Percentiles rank a stretch among this genome's conserved stretches.
Evolutionary conservation across 352 stramenopile genomes (phyloP).

Genomic region (Thraustotheca clavata): DNA sequence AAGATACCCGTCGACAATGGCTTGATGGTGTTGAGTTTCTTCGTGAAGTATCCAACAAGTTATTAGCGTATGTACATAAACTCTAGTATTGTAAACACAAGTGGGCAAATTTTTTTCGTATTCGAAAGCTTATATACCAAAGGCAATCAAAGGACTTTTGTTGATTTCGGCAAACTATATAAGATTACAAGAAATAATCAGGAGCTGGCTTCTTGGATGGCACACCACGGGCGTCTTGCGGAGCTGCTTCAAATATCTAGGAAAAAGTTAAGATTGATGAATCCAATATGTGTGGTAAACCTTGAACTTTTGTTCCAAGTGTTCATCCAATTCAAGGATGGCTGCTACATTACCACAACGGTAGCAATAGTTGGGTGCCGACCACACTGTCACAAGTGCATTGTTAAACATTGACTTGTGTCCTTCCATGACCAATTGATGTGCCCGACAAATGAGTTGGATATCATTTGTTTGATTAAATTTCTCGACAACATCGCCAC

Average conservation of each 20-base stretch:
- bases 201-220: conserved; percentile 97
- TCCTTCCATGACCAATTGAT: conserved; percentile 94
- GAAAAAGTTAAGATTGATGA: background rate
- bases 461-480: conserved; percentile 99
- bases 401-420: conserved; percentile 96
- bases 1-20: background rate
- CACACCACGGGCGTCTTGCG: conserved; percentile 94
- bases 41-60: background rate
- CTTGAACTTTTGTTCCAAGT: conserved; percentile 86
- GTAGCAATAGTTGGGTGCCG: conserved; percentile 99
- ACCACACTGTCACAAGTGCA: conserved; percentile 98
- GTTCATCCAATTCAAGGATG: conserved; percentile 98
- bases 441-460: conserved; percentile 95
- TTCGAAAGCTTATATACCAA: conserved; percentile 1
- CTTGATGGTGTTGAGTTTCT: background rate
- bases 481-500: conserved; percentile 96
- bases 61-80: conserved; percentile 5
- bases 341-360: conserved; percentile 97
- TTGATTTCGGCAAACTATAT: conserved; percentile 23
- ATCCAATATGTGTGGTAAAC: conserved; percentile 26
- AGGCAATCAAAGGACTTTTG: background rate
- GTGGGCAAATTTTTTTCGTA: too few species aligned
- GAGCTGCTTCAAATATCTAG: conserved; percentile 97
- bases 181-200: conserved; percentile 98
- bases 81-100: background rate